Evolutionary conservation across 2,329 filamentous ascomycete species (phyloP).

Genomic region (Dothideomycetes sp.): DNA sequence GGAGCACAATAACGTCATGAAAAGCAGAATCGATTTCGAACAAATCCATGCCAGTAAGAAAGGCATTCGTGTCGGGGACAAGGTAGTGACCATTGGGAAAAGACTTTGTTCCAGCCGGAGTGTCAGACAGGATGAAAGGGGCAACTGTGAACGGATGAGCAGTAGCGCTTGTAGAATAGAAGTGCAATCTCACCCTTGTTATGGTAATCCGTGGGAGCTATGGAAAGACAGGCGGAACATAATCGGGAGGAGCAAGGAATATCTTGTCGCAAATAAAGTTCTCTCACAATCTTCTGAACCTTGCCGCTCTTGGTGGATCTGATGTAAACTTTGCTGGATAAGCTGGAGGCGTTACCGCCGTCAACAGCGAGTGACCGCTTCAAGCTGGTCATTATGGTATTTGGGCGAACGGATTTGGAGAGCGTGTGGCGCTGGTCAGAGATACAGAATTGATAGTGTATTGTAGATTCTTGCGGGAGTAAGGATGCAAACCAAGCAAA

Average conservation of each 20-base stretch:
- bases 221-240: conserved; percentile 62
- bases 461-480: too few species aligned
- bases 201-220: conserved; percentile 66
- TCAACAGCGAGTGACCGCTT: conserved; percentile 46
- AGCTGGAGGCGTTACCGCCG: conserved; percentile 50
- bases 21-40: conserved; percentile 89
- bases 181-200: conserved; percentile 50
- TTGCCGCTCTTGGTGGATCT: conserved; percentile 91
- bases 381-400: conserved; percentile 50
- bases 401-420: too few species aligned
- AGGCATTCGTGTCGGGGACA: conserved; percentile 89
- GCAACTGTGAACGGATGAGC: conserved; percentile 41
- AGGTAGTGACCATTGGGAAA: conserved; percentile 88
- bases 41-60: conserved; percentile 91
- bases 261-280: conserved; percentile 90
- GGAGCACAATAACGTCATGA: conserved; percentile 91
- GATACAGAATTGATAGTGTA: too few species aligned
- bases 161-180: background rate
- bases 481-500: too few species aligned
- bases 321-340: conserved; percentile 93
- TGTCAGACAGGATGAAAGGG: conserved; percentile 81
- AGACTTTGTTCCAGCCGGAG: conserved; percentile 68
- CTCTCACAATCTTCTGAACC: conserved; percentile 96
- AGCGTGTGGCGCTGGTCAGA: too few species aligned
- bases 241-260: conserved; percentile 94